Percentiles rank a stretch among this genome's conserved stretches.
These are phyloP conservation scores for Xerocomus amazonicus DNA, from an alignment of 1,284 basidiomycete species.

Conservation along the genomic window DNA sequence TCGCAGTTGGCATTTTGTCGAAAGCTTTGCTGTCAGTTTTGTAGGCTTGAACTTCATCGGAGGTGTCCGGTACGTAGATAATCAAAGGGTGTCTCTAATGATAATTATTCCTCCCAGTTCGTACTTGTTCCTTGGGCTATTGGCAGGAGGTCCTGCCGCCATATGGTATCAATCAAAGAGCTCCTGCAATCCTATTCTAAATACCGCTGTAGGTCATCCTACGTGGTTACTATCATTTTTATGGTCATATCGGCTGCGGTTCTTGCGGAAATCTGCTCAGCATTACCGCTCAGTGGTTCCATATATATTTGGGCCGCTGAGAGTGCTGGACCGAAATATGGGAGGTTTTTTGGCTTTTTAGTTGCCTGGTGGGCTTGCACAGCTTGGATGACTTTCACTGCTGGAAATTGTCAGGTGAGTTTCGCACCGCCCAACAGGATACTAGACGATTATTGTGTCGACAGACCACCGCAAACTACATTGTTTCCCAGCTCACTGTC, in stretches of 20 bases:
- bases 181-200: constrained; percentile 1
- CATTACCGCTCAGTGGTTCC: constrained; percentile 79
- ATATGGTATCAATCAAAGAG: constrained; percentile 50
- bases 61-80: constrained; percentile 57
- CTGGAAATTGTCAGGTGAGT: constrained; percentile 74
- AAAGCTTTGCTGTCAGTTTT: constrained; percentile 83
- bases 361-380: constrained; percentile 89
- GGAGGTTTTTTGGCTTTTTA: constrained; percentile 78
- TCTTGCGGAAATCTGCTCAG: constrained; percentile 83
- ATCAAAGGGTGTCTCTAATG: constrained; percentile 1
- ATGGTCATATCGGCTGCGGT: constrained; percentile 84
- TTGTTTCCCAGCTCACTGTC: constrained; percentile 76
- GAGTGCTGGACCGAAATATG: constrained; percentile 80
- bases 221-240: constrained; percentile 73
- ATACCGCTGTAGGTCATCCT: constrained; percentile 63
- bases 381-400: constrained; percentile 87
- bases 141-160: constrained; percentile 81
- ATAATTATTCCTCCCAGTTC: constrained; percentile 43
- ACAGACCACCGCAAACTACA: constrained; percentile 80
- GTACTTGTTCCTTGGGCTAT: constrained; percentile 74
- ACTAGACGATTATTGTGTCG: background rate
- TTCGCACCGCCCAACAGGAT: background rate
- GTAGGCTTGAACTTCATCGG: constrained; percentile 85
- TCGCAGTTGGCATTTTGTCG: constrained; percentile 74
- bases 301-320: constrained; percentile 91